Evolutionary conservation across 2,329 filamentous ascomycete species (phyloP).

Genomic region (Ophiosphaerella narmari): DNA sequence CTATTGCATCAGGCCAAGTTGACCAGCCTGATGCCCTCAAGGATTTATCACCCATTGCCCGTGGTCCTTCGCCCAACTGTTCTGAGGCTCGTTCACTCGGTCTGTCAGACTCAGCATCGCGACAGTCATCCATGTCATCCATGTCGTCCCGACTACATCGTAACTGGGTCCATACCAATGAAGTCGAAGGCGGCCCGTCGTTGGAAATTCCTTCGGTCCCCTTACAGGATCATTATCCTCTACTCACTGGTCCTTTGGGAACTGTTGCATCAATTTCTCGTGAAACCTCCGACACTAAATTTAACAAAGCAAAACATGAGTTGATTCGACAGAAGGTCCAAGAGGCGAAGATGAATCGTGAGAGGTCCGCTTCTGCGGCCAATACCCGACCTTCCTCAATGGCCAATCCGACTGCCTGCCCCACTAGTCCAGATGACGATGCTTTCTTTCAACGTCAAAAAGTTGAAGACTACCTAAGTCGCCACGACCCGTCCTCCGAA

Average conservation of each 20-base stretch:
- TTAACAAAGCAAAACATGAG: constrained; percentile 46
- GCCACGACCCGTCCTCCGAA: constrained; percentile 43
- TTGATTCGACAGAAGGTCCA: constrained; percentile 42
- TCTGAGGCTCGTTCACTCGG: constrained; percentile 41
- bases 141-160: constrained; percentile 39
- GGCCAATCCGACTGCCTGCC: constrained; percentile 46
- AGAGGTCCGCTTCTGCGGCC: constrained; percentile 24
- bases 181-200: constrained; percentile 27
- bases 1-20: constrained; percentile 64
- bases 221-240: constrained; percentile 3
- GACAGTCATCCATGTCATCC: constrained; percentile 48
- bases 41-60: constrained; percentile 43
- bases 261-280: constrained; percentile 16
- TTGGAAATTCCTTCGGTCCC: constrained; percentile 19
- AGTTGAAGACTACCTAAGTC: constrained; percentile 36
- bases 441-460: constrained; percentile 31
- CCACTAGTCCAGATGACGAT: constrained; percentile 55
- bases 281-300: constrained; percentile 37
- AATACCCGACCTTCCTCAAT: constrained; percentile 33
- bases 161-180: constrained; percentile 29
- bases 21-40: constrained; percentile 56
- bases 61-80: constrained; percentile 51
- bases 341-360: constrained; percentile 36
- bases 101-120: constrained; percentile 34
- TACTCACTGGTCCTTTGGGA: constrained; percentile 5